These are phyloP conservation scores for Didymella arachidicola DNA, from an alignment of 2,329 filamentous ascomycete genomes.

Conservation along the genomic window DNA sequence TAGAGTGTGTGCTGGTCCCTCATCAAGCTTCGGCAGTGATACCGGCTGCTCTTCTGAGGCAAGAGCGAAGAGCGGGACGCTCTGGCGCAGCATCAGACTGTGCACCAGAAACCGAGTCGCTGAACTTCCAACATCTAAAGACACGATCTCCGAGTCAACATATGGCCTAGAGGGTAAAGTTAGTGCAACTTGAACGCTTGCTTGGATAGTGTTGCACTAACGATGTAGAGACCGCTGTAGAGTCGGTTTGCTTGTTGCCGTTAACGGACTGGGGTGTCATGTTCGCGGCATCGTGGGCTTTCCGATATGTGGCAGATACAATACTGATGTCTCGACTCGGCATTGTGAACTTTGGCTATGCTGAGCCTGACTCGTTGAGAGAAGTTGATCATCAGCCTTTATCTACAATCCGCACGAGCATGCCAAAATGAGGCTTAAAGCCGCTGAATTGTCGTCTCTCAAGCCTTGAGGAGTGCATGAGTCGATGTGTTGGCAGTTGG, in stretches of 20 bases:
- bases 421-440: constrained; percentile 32
- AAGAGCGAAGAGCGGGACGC: constrained; percentile 14
- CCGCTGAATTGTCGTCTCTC: constrained; percentile 29
- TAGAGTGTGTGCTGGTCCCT: constrained; percentile 4
- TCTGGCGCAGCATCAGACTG: constrained; percentile 33
- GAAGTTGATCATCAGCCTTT: background rate
- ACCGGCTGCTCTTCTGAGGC: constrained; percentile 5
- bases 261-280: background rate
- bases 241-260: background rate
- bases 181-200: too few species aligned
- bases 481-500: constrained; percentile 34
- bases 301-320: background rate
- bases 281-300: background rate
- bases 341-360: background rate
- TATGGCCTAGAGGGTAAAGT: background rate
- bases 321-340: background rate
- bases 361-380: background rate
- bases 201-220: background rate
- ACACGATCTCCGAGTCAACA: background rate
- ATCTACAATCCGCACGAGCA: background rate
- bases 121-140: constrained; percentile 31
- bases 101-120: constrained; percentile 36
- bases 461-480: constrained; percentile 28
- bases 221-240: background rate
- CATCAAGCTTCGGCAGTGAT: constrained; percentile 1